Base-by-base conservation (phyloP, 1,284 basidiomycete genomes). In the Fomitopsis pinicola region DNA sequence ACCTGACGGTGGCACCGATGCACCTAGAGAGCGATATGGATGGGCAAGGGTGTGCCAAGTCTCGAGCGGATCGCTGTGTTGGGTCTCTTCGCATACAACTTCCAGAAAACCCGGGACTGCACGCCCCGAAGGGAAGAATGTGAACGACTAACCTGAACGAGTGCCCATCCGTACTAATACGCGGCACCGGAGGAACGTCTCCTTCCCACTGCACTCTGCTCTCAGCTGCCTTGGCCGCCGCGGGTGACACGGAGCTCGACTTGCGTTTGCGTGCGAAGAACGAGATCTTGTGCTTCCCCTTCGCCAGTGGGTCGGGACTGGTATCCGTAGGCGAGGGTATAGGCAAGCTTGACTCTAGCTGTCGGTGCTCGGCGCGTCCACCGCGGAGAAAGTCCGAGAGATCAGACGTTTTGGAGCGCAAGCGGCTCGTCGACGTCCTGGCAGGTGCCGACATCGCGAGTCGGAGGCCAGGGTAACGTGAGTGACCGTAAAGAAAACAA, bases 391-490 rank as follows among this genome's bases (percentile, higher is more conserved):
- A 64, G 56, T 75, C 75, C 22, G 73, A 71, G 42, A 76, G 57
- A 63, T 75, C 75, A n/a, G 74, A 71, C 0, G 75, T 76, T 60
- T 73, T 72, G 6, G 73, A 71, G 58, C 73, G 73, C 30, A 71
- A 61, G 50, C 68, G 70, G 3, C 64, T 65, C 19, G 69, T 50
- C 5, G 69, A 64, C 8, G 69, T 62, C 26, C 64, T 61, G 17
- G 62, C 58, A 57, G 52, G n/a, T 14, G 69, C 59, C 15, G 69
- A 59, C 67, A 66, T 70, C 59, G 66, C 63, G 50, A 40, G 38
- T 40, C 6, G 38, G 38, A 57, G 42, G 46, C 38, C 19, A 38
- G 58, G 40, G 46, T 28, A 35, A 42, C 26, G 38, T 52, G 48
- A 59, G 52, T 22, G 61, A 57, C 50, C 42, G 58, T 59, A 54